Evolutionary conservation across 2,329 filamentous ascomycete genomes (phyloP).

Genomic region (Ciborinia camelliae): DNA sequence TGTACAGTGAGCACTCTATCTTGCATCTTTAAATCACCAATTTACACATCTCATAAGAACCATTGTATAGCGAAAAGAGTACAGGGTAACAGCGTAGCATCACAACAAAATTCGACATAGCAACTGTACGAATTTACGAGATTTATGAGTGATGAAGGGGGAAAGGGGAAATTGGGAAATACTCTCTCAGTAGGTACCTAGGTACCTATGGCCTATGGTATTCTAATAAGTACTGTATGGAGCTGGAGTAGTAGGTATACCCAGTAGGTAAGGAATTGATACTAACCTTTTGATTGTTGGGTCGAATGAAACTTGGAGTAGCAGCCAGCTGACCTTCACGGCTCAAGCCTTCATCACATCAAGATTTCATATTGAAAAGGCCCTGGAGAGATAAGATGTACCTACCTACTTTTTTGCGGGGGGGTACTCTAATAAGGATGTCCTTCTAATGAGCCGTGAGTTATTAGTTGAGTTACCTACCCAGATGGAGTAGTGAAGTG

Average conservation of each 20-base stretch:
- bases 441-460: slow-evolving; percentile 5
- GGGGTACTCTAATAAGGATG: not conserved
- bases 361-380: slow-evolving; percentile 6
- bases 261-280: not conserved
- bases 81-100: not conserved
- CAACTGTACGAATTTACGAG: not conserved
- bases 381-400: not conserved
- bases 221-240: no score
- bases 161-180: not conserved
- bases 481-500: no score
- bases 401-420: slow-evolving; percentile 12
- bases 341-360: not conserved
- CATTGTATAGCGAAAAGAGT: not conserved
- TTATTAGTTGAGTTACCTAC: no score
- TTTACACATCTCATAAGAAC: not conserved
- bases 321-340: no score
- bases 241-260: no score
- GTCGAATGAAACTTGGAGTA: no score
- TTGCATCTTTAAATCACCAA: slow-evolving; percentile 5
- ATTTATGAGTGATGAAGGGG: not conserved
- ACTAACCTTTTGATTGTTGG: no score
- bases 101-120: not conserved
- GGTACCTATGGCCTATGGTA: not conserved
- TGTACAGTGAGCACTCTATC: slow-evolving; percentile 15
- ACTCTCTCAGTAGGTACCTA: not conserved